Evolutionary conservation across 176 grass and related monocot genomes (phyloP).

Genomic region (Musa beccarii): DNA sequence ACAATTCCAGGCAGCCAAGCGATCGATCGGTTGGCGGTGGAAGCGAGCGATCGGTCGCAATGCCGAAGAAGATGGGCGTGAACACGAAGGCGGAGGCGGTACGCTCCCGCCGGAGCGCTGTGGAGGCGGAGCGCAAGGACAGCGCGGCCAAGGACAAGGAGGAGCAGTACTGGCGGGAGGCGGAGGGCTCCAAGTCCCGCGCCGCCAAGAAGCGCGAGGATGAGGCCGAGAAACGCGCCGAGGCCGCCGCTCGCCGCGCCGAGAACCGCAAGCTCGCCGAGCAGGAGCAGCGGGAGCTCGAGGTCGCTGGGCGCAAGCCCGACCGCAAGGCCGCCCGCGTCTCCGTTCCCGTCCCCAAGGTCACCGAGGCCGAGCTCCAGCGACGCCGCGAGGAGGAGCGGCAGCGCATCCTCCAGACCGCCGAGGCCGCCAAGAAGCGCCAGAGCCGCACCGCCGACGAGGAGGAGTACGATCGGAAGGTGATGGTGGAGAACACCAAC

Average conservation of each 20-base stretch:
- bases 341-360: constrained; percentile 62
- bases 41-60: constrained; percentile 12
- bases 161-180: constrained; percentile 82
- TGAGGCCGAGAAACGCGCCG: constrained; percentile 75
- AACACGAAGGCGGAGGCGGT: constrained; percentile 97
- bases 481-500: constrained; percentile 86
- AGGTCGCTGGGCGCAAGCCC: constrained; percentile 31
- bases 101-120: constrained; percentile 51
- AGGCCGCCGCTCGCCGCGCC: constrained; percentile 61
- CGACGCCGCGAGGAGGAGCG: constrained; percentile 71
- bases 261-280: constrained; percentile 83
- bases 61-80: constrained; percentile 99
- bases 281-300: constrained; percentile 46
- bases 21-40: too few species aligned
- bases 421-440: constrained; percentile 66
- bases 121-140: constrained; percentile 51
- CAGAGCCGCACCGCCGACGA: constrained; percentile 60
- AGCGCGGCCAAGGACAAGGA: constrained; percentile 50
- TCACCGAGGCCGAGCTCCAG: constrained; percentile 78
- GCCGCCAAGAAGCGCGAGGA: constrained; percentile 73
- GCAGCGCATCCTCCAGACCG: constrained; percentile 46
- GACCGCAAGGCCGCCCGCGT: constrained; percentile 73
- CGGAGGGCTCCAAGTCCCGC: constrained; percentile 83
- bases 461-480: constrained; percentile 83
- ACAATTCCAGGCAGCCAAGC: too few species aligned